A percentile compares a stretch with the other conserved stretches of the same genome.
phyloP scores from a whole-genome alignment of 345 rosid genomes.

The Gossypium bickii region DNA sequence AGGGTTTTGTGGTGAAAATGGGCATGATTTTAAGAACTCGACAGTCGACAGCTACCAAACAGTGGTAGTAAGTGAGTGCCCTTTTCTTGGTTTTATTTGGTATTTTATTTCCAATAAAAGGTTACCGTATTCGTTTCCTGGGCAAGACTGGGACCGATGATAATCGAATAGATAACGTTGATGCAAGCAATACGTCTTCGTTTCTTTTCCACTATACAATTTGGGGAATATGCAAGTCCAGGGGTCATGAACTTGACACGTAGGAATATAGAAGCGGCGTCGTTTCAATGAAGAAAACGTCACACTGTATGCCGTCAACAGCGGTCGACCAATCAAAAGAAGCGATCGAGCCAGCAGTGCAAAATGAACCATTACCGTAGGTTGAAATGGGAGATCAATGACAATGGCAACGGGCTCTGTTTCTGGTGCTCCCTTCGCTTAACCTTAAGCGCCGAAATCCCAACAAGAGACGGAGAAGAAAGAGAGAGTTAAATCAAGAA shows the following conservation, averaged over 20 bases:
- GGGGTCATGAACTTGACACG: not conserved
- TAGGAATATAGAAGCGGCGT: not conserved
- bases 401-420: not conserved
- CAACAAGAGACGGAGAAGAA: not conserved
- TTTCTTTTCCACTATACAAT: not conserved
- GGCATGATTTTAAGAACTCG: constrained; percentile 12
- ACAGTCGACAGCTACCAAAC: not conserved
- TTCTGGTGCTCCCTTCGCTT: not conserved
- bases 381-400: not conserved
- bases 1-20: constrained; percentile 23
- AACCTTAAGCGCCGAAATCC: no score
- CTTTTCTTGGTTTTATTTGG: not conserved
- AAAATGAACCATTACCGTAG: not conserved
- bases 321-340: constrained; percentile 2
- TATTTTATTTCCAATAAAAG: not conserved
- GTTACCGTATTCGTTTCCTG: not conserved
- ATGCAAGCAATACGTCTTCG: not conserved
- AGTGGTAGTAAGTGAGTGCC: not conserved
- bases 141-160: not conserved
- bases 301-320: not conserved
- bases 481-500: constrained; percentile 18
- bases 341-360: constrained; percentile 5
- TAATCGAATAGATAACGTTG: not conserved
- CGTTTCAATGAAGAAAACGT: not conserved
- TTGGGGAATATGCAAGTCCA: not conserved